These are phyloP conservation scores for Plasmopara halstedii DNA, from an alignment of 352 stramenopile species.

Conservation along the genomic window DNA sequence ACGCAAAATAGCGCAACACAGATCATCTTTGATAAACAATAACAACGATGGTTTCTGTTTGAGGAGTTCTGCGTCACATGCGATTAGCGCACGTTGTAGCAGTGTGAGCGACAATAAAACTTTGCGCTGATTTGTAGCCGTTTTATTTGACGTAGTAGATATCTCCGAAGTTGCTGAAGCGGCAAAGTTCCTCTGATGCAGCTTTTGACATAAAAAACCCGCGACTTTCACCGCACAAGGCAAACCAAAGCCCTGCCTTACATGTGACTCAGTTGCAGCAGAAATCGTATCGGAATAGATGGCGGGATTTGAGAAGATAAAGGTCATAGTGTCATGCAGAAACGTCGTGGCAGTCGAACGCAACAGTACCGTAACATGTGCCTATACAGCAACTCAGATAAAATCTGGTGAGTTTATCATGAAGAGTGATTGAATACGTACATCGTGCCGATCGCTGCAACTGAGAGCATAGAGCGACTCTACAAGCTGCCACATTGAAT, in stretches of 20 bases:
- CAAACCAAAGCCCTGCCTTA: constrained; percentile 45
- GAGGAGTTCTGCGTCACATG: constrained; percentile 44
- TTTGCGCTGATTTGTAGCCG: constrained; percentile 37
- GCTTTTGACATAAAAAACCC: constrained; percentile 76
- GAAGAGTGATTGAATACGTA: constrained; percentile 18
- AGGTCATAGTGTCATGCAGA: constrained; percentile 51
- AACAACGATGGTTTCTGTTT: constrained; percentile 55
- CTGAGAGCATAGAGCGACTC: constrained; percentile 94
- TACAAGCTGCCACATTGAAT: constrained; percentile 93
- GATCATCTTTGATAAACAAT: constrained; percentile 79
- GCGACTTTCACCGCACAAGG: constrained; percentile 74
- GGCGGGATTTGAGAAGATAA: constrained; percentile 50
- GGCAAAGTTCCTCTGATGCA: constrained; percentile 38
- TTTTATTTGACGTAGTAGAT: constrained; percentile 8
- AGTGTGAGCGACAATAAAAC: constrained; percentile 67
- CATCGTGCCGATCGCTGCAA: constrained; percentile 47
- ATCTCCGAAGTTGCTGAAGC: constrained; percentile 13
- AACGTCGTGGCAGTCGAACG: constrained; percentile 55
- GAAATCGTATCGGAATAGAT: constrained; percentile 36
- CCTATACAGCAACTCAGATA: constrained; percentile 17
- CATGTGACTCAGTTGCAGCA: not conserved
- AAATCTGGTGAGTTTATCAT: not conserved
- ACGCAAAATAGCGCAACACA: constrained; percentile 64
- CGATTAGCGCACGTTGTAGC: constrained; percentile 42
- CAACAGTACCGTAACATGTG: constrained; percentile 51